Evolutionary conservation across 805 yeast genomes (phyloP), one percentile per base, ranked within the genome.

Genomic region (Ogataea minuta): DNA sequence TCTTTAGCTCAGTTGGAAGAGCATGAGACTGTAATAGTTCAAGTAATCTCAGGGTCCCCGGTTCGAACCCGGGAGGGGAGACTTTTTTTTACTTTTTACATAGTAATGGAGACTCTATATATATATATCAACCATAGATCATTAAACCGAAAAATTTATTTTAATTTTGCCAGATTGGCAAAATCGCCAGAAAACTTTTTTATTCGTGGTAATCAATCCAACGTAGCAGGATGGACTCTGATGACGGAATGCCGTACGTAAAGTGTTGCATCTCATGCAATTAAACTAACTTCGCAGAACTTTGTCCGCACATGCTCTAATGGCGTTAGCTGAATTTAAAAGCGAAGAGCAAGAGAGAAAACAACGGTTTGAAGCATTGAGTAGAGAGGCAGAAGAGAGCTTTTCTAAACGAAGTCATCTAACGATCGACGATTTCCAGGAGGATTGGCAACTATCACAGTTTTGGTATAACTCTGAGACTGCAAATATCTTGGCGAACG

Each of bases 381-480:
- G 68, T 46, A 57, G 68, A 38, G 64, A 68, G 37, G 85, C 90
- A 8, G 88, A 84, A 49, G 71, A 74, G 23, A 64, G 65, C 6
- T 76, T 68, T 48, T 72, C 69, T n/a, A 52, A 55, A n/a, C 52
- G 60, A 33, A 41, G 47, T 15, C 26, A 38, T 9, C 36, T 56
- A 9, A 41, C 60, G 14, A 90, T 90, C 62, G 86, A 81, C 37
- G 70, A 77, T 26, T 89, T 89, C 60, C 71, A 84, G 56, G 96
- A 89, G 62, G 95, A 89, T 62, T 89, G 97, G 97, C 93, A 87
- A 56, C 69, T 90, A 26, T 87, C 95, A 1, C 97, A 89, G 61
- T 89, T 89, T 64, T 89, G 97, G 89, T 89, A 87, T 56, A 66
- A 73, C 41, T 90, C 87, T 44, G 63, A 67, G 3, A 89, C 96